Base-by-base conservation (phyloP, 305 asterid genomes). In the Rubia balearica region DNA sequence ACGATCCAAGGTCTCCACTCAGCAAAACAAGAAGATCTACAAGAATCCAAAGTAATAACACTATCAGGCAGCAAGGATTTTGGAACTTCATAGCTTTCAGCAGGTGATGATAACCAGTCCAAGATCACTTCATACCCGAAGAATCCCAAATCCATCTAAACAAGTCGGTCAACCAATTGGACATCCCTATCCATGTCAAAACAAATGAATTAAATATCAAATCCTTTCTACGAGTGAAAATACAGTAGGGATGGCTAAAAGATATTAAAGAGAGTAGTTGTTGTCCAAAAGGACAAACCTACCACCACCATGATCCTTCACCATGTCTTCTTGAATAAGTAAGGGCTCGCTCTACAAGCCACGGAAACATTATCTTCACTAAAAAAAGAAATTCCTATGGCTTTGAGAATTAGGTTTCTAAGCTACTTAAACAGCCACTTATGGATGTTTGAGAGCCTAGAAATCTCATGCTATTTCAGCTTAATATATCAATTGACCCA, bases 1-100 rank as follows among this genome's bases (percentile, higher is more conserved):
- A 84, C 71, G 75, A 80, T 78, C 57, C 86, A 85, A 79, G 81
- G 77, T 89, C 89, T 84, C 87, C 95, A 85, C 73, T 84, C 86
- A 82, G 72, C 85, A 84, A 87, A 83, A 84, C 74, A 86, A 81
- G 81, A 74, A 77, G 81, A 69, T 81, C 81, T 75, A 89, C 77
- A 73, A 73, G 77, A 71, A 78, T 61, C 79, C 74, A 59, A 73
- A 78, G 74, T 71, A 80, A 85, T 38, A 78, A 78, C 17, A 64
- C 69, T 78, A 84, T 80, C 82, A 81, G 67, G 84, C 82, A 81
- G 69, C 83, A 74, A 79, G 84, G 83, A 77, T 72, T 77, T 79
- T 68, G 79, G 78, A 81, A 79, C 89, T 84, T 80, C 85, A 79
- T 75, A 83, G 79, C 87, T 77, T 82, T 89, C 85, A 80, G 95